phyloP scores from a whole-genome alignment of 257 asterid species.

The Solanum paucissectum region DNA sequence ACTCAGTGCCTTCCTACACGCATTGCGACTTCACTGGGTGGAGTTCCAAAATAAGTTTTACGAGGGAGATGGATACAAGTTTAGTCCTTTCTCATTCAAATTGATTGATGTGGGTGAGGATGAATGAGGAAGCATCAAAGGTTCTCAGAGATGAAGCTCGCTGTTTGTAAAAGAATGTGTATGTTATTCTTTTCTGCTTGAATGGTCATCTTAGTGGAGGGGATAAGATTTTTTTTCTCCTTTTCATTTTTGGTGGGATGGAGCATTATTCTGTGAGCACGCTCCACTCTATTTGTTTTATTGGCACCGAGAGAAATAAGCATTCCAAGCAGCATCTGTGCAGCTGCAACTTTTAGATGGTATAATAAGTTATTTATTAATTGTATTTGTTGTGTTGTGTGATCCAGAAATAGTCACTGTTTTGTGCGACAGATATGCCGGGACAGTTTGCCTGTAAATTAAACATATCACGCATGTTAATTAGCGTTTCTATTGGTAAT shows the following conservation, averaged over 20 bases:
- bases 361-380: background rate
- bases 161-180: slow-evolving; percentile 8
- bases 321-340: slow-evolving; percentile 28
- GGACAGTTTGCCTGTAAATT: background rate
- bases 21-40: slow-evolving; percentile 96
- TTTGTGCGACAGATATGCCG: background rate
- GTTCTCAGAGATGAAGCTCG: background rate
- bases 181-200: slow-evolving; percentile 27
- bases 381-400: background rate
- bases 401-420: background rate
- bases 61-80: slow-evolving; percentile 97
- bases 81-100: slow-evolving; percentile 63
- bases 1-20: slow-evolving; percentile 94
- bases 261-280: slow-evolving; percentile 6
- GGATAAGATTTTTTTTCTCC: background rate
- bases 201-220: slow-evolving; percentile 21
- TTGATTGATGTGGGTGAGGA: slow-evolving; percentile 41
- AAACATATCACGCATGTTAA: background rate
- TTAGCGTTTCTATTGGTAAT: background rate
- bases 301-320: slow-evolving; percentile 32
- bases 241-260: slow-evolving; percentile 1
- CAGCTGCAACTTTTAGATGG: slow-evolving; percentile 3
- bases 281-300: slow-evolving; percentile 2
- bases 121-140: slow-evolving; percentile 33
- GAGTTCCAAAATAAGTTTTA: slow-evolving; percentile 94